A percentile compares a stretch with the other conserved stretches of the same genome.
Conservation (phyloP, 352 stramenopile genomes). For the Globisporangium alternatum region DNA sequence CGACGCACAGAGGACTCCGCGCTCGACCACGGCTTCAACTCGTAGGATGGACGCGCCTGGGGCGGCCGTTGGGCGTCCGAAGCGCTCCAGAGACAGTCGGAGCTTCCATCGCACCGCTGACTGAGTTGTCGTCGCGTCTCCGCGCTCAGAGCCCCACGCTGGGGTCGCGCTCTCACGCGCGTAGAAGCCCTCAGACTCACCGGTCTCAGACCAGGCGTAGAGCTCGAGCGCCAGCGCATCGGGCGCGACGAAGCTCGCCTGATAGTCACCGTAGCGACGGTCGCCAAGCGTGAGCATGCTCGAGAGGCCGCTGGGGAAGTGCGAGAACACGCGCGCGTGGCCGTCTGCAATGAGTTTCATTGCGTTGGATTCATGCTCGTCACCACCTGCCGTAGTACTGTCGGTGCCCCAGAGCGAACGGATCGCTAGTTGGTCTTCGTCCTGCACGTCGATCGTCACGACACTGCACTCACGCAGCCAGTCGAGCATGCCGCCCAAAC, state of each 20-base stretch:
- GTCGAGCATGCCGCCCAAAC: slow-evolving; percentile 11
- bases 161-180: not conserved
- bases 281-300: slow-evolving; percentile 15
- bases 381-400: not conserved
- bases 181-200: not conserved
- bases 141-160: not conserved
- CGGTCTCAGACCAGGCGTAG: slow-evolving; percentile 10
- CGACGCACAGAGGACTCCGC: not conserved
- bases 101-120: slow-evolving; percentile 8
- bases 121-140: not conserved
- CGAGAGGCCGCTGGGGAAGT: slow-evolving; percentile 15
- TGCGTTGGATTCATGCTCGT: not conserved
- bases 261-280: slow-evolving; percentile 11
- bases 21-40: slow-evolving; percentile 3
- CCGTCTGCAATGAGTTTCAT: slow-evolving; percentile 10
- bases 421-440: slow-evolving; percentile 5
- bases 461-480: slow-evolving; percentile 17
- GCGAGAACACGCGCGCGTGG: slow-evolving; percentile 12
- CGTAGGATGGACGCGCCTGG: slow-evolving; percentile 3
- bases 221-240: slow-evolving; percentile 11
- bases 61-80: slow-evolving; percentile 1
- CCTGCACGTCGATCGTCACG: slow-evolving; percentile 10
- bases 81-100: slow-evolving; percentile 12
- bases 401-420: slow-evolving; percentile 11
- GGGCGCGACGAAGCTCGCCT: slow-evolving; percentile 12